Evolutionary conservation across 2,329 filamentous ascomycete genomes (phyloP).

Genomic region (Geoglossum cookeanum): DNA sequence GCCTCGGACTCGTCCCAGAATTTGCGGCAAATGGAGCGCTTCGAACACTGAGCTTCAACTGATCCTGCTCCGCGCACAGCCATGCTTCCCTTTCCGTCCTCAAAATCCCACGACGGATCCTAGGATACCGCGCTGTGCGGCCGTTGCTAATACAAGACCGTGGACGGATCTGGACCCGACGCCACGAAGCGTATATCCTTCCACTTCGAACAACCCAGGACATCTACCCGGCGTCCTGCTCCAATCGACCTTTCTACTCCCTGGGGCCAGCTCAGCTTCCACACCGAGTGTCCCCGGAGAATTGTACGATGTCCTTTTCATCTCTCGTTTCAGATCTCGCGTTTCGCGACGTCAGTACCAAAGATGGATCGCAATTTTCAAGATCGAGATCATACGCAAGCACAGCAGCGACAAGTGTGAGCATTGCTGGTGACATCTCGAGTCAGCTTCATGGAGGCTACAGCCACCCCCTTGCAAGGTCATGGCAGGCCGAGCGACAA

Average conservation of each 20-base stretch:
- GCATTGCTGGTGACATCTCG: conserved; percentile 46
- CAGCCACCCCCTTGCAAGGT: conserved; percentile 56
- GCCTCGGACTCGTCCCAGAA: neutral
- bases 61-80: too few species aligned
- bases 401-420: conserved; percentile 30
- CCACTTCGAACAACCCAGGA: too few species aligned
- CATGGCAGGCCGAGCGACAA: conserved; percentile 71
- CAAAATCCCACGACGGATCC: too few species aligned
- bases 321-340: conserved; percentile 30
- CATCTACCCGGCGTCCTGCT: neutral
- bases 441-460: conserved; percentile 74
- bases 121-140: too few species aligned
- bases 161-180: too few species aligned
- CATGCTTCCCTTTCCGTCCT: too few species aligned
- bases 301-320: conserved; percentile 27
- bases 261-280: too few species aligned
- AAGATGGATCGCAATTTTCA: conserved; percentile 25
- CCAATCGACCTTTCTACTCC: neutral
- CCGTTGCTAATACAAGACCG: too few species aligned
- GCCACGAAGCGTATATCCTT: too few species aligned
- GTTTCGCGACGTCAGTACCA: conserved; percentile 15
- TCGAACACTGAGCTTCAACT: neutral
- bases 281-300: too few species aligned
- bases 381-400: conserved; percentile 25
- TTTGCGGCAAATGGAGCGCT: too few species aligned